Evolutionary conservation across 495 filamentous ascomycete species (phyloP).

Genomic region (Aspergillus panamensis): DNA sequence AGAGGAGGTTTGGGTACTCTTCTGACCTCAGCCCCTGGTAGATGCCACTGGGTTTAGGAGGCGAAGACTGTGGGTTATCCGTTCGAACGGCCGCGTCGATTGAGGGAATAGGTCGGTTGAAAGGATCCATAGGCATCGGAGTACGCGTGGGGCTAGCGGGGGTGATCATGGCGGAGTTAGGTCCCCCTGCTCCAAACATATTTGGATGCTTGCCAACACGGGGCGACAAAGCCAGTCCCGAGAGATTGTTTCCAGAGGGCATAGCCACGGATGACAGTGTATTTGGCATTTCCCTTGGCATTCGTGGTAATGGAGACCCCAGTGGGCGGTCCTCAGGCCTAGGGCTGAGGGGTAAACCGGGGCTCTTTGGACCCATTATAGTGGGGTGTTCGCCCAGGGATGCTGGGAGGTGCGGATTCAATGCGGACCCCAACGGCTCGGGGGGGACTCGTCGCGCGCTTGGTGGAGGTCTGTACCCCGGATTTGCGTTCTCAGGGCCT

Average conservation of each 20-base stretch:
- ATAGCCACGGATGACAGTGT: conserved; percentile 58
- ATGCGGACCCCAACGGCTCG: conserved; percentile 35
- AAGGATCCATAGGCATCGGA: conserved; percentile 12
- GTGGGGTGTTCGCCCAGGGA: conserved; percentile 30
- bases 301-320: conserved; percentile 67
- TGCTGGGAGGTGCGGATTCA: conserved; percentile 29
- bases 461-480: conserved; percentile 10
- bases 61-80: conserved; percentile 33
- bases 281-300: conserved; percentile 50
- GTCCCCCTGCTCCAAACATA: conserved; percentile 43
- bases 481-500: neutral
- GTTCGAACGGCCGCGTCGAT: conserved; percentile 40
- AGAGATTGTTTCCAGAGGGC: conserved; percentile 56
- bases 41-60: conserved; percentile 32
- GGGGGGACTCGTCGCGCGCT: conserved; percentile 28
- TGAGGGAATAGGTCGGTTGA: conserved; percentile 32
- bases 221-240: conserved; percentile 66
- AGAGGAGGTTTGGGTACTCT: conserved; percentile 74
- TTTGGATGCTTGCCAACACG: conserved; percentile 64
- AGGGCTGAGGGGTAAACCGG: conserved; percentile 85
- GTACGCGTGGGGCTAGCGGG: conserved; percentile 8
- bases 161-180: conserved; percentile 4
- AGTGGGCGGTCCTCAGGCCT: conserved; percentile 73
- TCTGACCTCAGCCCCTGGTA: conserved; percentile 73
- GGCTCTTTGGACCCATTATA: conserved; percentile 66